Base-by-base conservation (phyloP, 1,284 basidiomycete species). In the Gymnopus androsaceus region DNA sequence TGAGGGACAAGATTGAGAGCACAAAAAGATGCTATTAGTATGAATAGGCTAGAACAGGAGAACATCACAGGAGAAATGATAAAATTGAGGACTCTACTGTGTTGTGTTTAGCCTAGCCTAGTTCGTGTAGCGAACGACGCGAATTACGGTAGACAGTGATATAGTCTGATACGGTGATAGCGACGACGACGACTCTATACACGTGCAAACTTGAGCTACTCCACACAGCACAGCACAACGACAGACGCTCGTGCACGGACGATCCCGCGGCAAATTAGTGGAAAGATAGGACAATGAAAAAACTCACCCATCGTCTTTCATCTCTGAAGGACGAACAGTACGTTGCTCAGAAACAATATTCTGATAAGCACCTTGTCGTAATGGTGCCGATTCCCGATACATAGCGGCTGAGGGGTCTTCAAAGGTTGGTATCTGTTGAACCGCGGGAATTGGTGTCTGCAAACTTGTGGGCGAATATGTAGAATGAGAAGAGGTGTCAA, bases 241-340 rank as follows among this genome's bases (percentile, higher is more conserved):
- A 38, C 33, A 19, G 23, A 42, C 1, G 25, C 25, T 27, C 12
- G 49, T 28, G 38, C 6, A 25, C n/a, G 8, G 21, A 34, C 19
- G 28, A 2, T 31, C 25, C 38, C 30, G 37, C 11, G 9, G 31
- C 14, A 37, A 1, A 51, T 56, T 38, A 49, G 48, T 38, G 21
- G 44, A 37, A 31, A 65, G 19, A 37, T 52, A 56, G 52, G 51
- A 49, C 42, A 53, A 50, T 56, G 8, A 21, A 34, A 56, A 65
- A 56, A 65, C 95, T 94, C 84, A 97, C 95, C 95, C 95, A 91
- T 97, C 95, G 68, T 98, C 95, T 73, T 95, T 95, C 94, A 95
- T 96, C 72, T 98, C 95, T 51, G 91, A 93, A 12, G 94, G 94
- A 54, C 91, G 82, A 25, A 95, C 80, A 19, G 83, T 84, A 50